Evolutionary conservation across 2,329 filamentous ascomycete species (phyloP), one percentile per base, ranked within the genome.

Genomic region (Paecilomyces variotii): DNA sequence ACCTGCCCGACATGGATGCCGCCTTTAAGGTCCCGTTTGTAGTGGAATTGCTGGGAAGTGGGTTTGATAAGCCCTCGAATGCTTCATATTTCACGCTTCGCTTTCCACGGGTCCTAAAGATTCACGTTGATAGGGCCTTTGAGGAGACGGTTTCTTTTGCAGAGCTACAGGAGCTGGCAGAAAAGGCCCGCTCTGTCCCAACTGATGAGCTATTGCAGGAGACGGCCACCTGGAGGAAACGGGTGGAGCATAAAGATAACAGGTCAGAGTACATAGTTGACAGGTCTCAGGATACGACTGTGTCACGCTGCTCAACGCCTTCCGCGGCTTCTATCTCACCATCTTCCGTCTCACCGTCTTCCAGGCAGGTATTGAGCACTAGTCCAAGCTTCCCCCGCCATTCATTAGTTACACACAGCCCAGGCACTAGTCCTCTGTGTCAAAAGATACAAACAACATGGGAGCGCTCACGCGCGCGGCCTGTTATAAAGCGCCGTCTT

Each of bases 21-120:
- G 72, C 87, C 0, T 96, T 96, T 70, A 82, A 80, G 5, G 77
- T 80, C 0, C 91, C 91, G 0, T 82, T 90, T 24, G 84, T 96
- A 0, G 89, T 91, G 58, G 92, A 96, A 64, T 78, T 96, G 60
- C 80, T 89, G 26, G 92, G 90, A 56, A 89, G 90, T 61, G 87
- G 87, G 0, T 96, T 91, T 64, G 88, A 91, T 60, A 89, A 87
- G 67, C 80, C 83, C 2, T 82, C 84, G 3, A 87, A 88, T 66
- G 85, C 84, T 12, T 80, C 80, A 0, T 91, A 89, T 66, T 91
- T 85, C 78, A 87, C 86, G 60, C 82, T 91, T 56, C 82, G 91
- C 1, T 95, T 96, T 66, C 88, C 91, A 1, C 79, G 83, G 2
- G 84, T 93, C 2, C 80, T 84, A 58, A 95, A 93, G 67, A 79